phyloP scores from a whole-genome alignment of 306 rosid genomes.

The Sindora glabra region DNA sequence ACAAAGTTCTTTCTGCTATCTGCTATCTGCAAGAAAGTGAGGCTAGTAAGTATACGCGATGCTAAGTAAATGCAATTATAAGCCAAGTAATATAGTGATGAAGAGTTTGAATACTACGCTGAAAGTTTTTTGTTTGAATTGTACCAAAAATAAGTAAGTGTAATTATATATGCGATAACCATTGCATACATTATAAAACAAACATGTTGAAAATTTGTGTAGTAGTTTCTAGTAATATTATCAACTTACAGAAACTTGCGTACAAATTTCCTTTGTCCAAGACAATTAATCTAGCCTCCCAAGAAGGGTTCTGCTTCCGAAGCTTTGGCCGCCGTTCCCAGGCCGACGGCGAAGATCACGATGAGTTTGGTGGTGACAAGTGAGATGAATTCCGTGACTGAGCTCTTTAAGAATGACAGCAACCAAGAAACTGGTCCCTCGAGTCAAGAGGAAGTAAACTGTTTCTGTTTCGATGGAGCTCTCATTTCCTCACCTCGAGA shows the following conservation, averaged over 20 bases:
- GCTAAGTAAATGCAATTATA: too few relatives aligned
- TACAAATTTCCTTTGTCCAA: conserved; percentile 22
- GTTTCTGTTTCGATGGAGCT: conserved; percentile 13
- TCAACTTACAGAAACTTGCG: conserved; percentile 19
- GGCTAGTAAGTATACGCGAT: neutral
- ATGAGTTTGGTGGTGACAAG: conserved; percentile 16
- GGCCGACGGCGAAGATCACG: conserved; percentile 20
- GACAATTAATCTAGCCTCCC: conserved; percentile 22
- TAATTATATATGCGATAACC: too few relatives aligned
- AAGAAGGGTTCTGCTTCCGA: conserved; percentile 34
- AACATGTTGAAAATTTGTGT: neutral
- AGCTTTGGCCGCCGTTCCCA: conserved; percentile 42
- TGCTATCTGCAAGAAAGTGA: neutral
- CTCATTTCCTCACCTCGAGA: conserved; percentile 11
- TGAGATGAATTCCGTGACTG: conserved; percentile 8
- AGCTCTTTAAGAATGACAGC: conserved; percentile 13
- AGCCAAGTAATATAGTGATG: too few relatives aligned
- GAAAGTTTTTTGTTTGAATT: too few relatives aligned
- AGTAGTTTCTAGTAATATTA: conserved; percentile 10
- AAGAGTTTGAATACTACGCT: too few relatives aligned
- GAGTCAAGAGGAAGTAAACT: conserved; percentile 26
- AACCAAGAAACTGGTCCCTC: conserved; percentile 20
- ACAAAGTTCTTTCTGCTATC: neutral
- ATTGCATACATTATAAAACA: conserved; percentile 1
- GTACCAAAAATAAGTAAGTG: too few relatives aligned